Conservation (phyloP, 2,329 filamentous ascomycete genomes). For the Colletotrichum lupini region DNA sequence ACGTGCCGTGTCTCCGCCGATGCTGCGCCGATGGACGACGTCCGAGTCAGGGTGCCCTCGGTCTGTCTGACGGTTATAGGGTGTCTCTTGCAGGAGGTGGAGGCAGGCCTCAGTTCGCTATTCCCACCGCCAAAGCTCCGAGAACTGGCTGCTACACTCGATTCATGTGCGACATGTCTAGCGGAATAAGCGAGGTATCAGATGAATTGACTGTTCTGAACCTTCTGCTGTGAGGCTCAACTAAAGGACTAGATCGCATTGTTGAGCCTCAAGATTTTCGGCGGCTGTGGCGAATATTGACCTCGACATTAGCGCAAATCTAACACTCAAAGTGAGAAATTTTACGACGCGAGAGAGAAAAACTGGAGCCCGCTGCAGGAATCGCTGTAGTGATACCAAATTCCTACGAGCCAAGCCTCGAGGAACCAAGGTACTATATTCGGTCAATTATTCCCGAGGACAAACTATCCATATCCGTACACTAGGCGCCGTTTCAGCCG, state of each 20-base stretch:
- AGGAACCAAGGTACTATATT: conserved; percentile 1
- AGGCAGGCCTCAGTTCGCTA: neutral
- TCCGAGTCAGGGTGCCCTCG: conserved; percentile 31
- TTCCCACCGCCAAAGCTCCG: neutral
- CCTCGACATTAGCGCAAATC: neutral
- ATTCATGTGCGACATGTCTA: neutral
- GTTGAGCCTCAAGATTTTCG: neutral
- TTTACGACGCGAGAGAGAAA: neutral
- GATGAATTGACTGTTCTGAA: neutral
- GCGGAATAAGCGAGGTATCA: neutral
- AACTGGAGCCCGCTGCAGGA: neutral
- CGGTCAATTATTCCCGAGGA: conserved; percentile 22
- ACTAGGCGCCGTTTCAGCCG: conserved; percentile 19
- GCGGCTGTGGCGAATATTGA: neutral
- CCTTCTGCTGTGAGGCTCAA: neutral
- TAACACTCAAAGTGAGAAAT: neutral
- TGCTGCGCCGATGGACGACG: conserved; percentile 21
- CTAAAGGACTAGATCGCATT: neutral
- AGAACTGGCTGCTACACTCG: neutral
- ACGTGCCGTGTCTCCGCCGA: conserved; percentile 35
- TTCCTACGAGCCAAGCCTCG: neutral
- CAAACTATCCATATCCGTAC: neutral
- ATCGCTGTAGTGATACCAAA: neutral
- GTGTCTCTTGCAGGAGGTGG: neutral
- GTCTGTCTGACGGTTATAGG: neutral